A percentile compares a stretch with the other conserved stretches of the same genome.
These are phyloP conservation scores for Modicella reniformis DNA, from an alignment of 371 early-diverging fungal species.

Conservation along the genomic window DNA sequence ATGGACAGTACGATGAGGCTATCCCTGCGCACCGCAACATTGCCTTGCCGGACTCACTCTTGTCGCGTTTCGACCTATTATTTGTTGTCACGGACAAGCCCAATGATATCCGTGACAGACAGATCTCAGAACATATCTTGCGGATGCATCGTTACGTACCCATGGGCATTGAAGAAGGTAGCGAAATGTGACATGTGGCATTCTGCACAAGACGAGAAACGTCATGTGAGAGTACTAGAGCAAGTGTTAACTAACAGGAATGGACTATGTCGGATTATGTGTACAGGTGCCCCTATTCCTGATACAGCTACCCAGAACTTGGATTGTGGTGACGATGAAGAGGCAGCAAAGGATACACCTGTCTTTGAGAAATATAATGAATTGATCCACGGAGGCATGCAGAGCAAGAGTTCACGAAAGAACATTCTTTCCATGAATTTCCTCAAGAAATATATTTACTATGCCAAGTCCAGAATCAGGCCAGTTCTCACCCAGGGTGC, in stretches of 20 bases:
- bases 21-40: conserved; percentile 94
- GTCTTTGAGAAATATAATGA: conserved; percentile 89
- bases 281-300: conserved; percentile 70
- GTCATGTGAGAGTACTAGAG: not conserved
- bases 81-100: conserved; percentile 96
- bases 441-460: conserved; percentile 85
- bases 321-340: conserved; percentile 63
- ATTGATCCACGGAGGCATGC: conserved; percentile 53
- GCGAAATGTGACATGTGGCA: not conserved
- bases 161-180: conserved; percentile 87
- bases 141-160: conserved; percentile 93
- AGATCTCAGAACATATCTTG: conserved; percentile 91
- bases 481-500: conserved; percentile 80
- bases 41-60: conserved; percentile 95
- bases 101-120: conserved; percentile 85
- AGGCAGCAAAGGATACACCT: conserved; percentile 64
- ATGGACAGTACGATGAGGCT: conserved; percentile 87
- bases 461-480: conserved; percentile 79
- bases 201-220: not conserved
- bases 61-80: conserved; percentile 98
- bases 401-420: conserved; percentile 48
- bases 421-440: conserved; percentile 80
- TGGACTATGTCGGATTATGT: not conserved
- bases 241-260: not conserved
- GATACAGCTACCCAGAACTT: conserved; percentile 69